Evolutionary conservation across 176 grass and related monocot genomes (phyloP).

Genomic region (Eremochloa ophiuroides): DNA sequence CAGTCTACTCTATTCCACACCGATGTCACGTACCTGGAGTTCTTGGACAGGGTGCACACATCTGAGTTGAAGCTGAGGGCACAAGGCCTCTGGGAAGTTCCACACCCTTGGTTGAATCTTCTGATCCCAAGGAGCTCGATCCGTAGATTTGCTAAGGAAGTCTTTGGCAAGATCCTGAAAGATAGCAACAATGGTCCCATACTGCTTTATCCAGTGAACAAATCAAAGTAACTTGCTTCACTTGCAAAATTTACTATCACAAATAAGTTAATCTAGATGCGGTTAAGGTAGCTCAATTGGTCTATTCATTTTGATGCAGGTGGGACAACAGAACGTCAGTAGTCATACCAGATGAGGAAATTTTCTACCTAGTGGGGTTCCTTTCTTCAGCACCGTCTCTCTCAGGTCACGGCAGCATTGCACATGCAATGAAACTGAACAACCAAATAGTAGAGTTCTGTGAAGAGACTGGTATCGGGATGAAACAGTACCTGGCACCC

Average conservation of each 20-base stretch:
- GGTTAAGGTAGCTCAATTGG: slow-evolving; percentile 7
- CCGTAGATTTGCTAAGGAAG: slow-evolving; percentile 58
- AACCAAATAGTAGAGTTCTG: slow-evolving; percentile 72
- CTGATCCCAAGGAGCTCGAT: slow-evolving; percentile 67
- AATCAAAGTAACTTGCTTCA: slow-evolving; percentile 59
- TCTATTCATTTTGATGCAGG: slow-evolving; percentile 39
- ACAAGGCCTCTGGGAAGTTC: slow-evolving; percentile 89
- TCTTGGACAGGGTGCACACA: slow-evolving; percentile 87
- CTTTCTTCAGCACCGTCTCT: slow-evolving; percentile 66
- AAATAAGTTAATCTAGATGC: not conserved
- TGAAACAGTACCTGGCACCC: slow-evolving; percentile 91
- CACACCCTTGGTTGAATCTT: slow-evolving; percentile 97
- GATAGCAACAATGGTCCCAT: slow-evolving; percentile 88
- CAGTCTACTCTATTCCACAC: slow-evolving; percentile 80
- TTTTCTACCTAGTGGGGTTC: slow-evolving; percentile 91
- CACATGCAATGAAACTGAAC: slow-evolving; percentile 66
- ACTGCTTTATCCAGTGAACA: slow-evolving; percentile 87
- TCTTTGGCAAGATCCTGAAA: slow-evolving; percentile 90
- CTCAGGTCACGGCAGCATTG: slow-evolving; percentile 45
- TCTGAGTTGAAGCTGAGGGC: slow-evolving; percentile 75
- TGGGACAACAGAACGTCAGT: slow-evolving; percentile 88
- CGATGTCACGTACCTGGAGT: slow-evolving; percentile 75
- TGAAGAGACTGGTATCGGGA: slow-evolving; percentile 36
- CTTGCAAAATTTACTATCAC: not conserved
- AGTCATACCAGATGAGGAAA: slow-evolving; percentile 80